These are phyloP conservation scores for Hygrophila difformis DNA, from an alignment of 257 asterid species.

Conservation along the genomic window DNA sequence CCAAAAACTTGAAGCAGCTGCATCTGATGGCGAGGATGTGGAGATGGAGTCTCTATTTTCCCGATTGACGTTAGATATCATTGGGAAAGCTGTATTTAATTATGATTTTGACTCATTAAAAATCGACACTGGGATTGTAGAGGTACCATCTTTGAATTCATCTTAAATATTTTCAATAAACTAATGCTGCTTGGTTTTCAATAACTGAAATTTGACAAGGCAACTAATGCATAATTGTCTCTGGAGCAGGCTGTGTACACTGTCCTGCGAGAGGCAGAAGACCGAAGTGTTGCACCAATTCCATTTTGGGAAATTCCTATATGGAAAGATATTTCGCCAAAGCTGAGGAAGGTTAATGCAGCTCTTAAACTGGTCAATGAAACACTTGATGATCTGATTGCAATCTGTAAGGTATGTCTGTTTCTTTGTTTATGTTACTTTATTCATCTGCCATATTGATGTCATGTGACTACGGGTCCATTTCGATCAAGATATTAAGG, in stretches of 20 bases:
- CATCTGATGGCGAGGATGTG: conserved; percentile 87
- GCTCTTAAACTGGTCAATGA: conserved; percentile 80
- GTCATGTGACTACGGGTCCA: no score
- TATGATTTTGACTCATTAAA: conserved; percentile 89
- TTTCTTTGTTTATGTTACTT: conserved; percentile 10
- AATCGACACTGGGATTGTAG: conserved; percentile 81
- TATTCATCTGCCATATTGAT: no score
- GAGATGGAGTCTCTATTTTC: conserved; percentile 99
- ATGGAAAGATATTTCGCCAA: conserved; percentile 96
- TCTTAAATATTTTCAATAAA: conserved; percentile 11
- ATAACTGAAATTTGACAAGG: not conserved
- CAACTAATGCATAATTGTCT: conserved; percentile 18
- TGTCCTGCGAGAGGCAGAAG: conserved; percentile 90
- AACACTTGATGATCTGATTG: conserved; percentile 71
- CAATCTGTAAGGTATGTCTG: conserved; percentile 60
- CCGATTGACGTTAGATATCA: conserved; percentile 86
- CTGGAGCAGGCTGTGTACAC: conserved; percentile 87
- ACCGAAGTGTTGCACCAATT: conserved; percentile 86
- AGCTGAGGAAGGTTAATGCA: conserved; percentile 70
- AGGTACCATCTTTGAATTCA: conserved; percentile 40
- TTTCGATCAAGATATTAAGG: no score
- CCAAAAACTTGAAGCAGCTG: conserved; percentile 76
- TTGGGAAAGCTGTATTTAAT: conserved; percentile 96
- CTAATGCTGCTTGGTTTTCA: conserved; percentile 4
- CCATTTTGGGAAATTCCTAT: conserved; percentile 97